Evolutionary conservation across 2,329 filamentous ascomycete species (phyloP).

Genomic region (Elsinoe batatas): DNA sequence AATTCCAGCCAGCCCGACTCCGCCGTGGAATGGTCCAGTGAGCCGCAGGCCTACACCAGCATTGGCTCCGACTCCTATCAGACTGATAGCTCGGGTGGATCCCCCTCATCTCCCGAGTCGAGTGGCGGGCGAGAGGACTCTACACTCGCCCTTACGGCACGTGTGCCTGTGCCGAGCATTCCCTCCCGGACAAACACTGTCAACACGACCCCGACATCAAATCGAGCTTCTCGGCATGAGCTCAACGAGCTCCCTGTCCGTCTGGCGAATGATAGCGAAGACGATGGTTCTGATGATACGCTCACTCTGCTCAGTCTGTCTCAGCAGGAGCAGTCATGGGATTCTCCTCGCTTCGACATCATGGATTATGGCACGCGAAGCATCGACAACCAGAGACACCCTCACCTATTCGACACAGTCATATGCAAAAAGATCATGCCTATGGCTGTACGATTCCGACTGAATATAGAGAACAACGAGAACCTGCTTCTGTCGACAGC

Average conservation of each 20-base stretch:
- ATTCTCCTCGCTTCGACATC: neutral
- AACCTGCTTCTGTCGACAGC: conserved; percentile 12
- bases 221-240: neutral
- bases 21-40: neutral
- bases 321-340: neutral
- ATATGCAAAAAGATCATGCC: conserved; percentile 15
- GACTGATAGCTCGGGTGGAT: neutral
- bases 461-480: conserved; percentile 14
- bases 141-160: neutral
- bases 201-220: neutral
- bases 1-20: neutral
- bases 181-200: neutral
- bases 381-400: conserved; percentile 1
- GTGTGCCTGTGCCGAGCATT: neutral
- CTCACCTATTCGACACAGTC: conserved; percentile 11
- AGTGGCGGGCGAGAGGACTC: neutral
- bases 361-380: conserved; percentile 10
- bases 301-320: neutral
- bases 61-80: neutral
- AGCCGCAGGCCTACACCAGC: neutral
- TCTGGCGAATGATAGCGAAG: neutral
- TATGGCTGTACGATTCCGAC: conserved; percentile 10
- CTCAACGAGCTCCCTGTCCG: neutral
- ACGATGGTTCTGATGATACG: neutral
- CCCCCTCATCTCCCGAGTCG: neutral